Evolutionary conservation across 768 basidiomycete species (phyloP).

Genomic region (Lenzites betulinus): DNA sequence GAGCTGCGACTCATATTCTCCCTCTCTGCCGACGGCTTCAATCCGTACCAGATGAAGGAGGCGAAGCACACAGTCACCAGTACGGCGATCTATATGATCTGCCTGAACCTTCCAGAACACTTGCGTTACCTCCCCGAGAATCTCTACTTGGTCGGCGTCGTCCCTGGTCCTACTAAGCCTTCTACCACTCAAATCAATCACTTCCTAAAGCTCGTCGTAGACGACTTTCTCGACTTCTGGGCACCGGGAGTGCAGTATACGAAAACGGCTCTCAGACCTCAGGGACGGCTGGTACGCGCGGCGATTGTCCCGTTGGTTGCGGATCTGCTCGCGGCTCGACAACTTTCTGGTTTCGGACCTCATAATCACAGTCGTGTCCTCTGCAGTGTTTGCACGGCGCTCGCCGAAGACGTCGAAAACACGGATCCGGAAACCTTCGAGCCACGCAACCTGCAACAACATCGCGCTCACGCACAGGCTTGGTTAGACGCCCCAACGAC

Average conservation of each 20-base stretch:
- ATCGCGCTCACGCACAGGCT: neutral
- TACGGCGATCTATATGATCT: constrained; percentile 24
- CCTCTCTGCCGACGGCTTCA: constrained; percentile 11
- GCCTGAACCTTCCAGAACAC: constrained; percentile 27
- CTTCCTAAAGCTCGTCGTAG: constrained; percentile 38
- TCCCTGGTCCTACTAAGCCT: constrained; percentile 43
- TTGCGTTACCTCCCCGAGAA: constrained; percentile 30
- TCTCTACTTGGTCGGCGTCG: constrained; percentile 42
- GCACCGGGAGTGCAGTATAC: constrained; percentile 32
- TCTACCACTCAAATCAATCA: constrained; percentile 37
- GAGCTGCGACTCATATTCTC: neutral
- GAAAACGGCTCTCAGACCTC: constrained; percentile 23
- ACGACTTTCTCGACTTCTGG: constrained; percentile 39
- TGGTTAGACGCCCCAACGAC: neutral
- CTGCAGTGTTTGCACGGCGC: constrained; percentile 24
- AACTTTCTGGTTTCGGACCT: constrained; percentile 31
- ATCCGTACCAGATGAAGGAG: neutral
- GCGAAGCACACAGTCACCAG: neutral
- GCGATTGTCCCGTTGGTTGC: constrained; percentile 36
- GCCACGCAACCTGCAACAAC: neutral
- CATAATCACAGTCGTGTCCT: constrained; percentile 24
- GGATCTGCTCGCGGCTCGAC: constrained; percentile 37
- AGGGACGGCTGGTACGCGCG: constrained; percentile 32
- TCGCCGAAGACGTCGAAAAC: neutral
- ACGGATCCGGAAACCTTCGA: neutral